A percentile compares a stretch with the other conserved stretches of the same genome.
These are phyloP conservation scores for Litchi chinensis DNA, from an alignment of 345 rosid species.

Conservation along the genomic window DNA sequence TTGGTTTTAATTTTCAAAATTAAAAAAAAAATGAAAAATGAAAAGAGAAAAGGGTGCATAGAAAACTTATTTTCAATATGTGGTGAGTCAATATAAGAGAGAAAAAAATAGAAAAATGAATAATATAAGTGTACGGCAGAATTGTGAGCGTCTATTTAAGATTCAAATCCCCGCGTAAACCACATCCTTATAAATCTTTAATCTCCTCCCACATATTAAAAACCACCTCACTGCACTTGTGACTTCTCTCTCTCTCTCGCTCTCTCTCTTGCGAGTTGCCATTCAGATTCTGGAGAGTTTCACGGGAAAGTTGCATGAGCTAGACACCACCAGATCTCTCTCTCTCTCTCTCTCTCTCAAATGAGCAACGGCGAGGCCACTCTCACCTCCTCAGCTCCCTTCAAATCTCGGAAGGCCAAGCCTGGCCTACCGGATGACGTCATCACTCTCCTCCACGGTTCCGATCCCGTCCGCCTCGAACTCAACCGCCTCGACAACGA, in stretches of 20 bases:
- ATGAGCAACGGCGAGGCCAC: conserved; percentile 37
- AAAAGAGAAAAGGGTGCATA: too few species aligned
- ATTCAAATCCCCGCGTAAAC: conserved; percentile 41
- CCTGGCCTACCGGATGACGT: conserved; percentile 58
- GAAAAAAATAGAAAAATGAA: too few species aligned
- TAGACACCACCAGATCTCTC: conserved; percentile 24
- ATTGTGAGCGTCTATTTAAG: not conserved
- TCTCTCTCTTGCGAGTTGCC: not conserved
- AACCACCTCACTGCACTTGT: not conserved
- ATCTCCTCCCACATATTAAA: not conserved
- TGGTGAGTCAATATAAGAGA: too few species aligned
- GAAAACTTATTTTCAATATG: too few species aligned
- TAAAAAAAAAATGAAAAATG: too few species aligned
- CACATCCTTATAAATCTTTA: conserved; percentile 8
- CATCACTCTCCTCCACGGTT: conserved; percentile 83
- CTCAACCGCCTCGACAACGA: conserved; percentile 97
- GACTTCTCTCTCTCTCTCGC: conserved; percentile 9
- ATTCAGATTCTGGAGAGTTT: not conserved
- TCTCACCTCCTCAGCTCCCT: conserved; percentile 40
- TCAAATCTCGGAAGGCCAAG: conserved; percentile 47
- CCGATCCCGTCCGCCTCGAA: conserved; percentile 97
- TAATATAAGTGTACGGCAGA: too few species aligned
- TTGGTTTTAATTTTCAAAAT: too few species aligned
- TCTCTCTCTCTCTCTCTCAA: conserved; percentile 28
- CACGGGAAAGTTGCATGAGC: conserved; percentile 22